A percentile compares a stretch with the other conserved stretches of the same genome.
Conservation (phyloP, 2,329 filamentous ascomycete genomes). For the Cyclaneusma minus region DNA sequence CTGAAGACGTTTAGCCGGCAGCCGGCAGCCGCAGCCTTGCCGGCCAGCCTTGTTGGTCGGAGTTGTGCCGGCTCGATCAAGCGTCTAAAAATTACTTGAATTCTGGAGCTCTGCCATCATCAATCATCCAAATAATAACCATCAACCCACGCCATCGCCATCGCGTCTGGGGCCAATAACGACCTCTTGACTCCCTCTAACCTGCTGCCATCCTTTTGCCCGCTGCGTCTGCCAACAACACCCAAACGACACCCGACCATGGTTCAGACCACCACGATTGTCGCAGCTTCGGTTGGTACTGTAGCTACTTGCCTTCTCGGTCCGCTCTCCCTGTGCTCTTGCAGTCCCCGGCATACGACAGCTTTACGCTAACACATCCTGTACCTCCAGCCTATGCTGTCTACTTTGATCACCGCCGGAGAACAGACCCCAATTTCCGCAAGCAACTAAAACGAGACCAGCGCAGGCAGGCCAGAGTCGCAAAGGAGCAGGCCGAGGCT, state of each 20-base stretch:
- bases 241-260: conserved; percentile 15
- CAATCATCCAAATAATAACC: too few relatives aligned
- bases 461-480: conserved; percentile 52
- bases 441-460: conserved; percentile 58
- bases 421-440: conserved; percentile 48
- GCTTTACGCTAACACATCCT: conserved; percentile 9
- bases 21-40: too few relatives aligned
- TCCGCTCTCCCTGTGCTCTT: conserved; percentile 21
- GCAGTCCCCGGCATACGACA: conserved; percentile 1
- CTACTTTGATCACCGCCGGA: conserved; percentile 55
- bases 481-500: conserved; percentile 57
- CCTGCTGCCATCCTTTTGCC: too few relatives aligned
- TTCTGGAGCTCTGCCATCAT: too few relatives aligned
- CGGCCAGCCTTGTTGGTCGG: too few relatives aligned
- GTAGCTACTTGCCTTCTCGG: conserved; percentile 43
- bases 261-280: conserved; percentile 36
- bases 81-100: too few relatives aligned
- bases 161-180: too few relatives aligned
- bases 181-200: conserved; percentile 1
- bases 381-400: conserved; percentile 40
- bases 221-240: too few relatives aligned
- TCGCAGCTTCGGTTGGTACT: conserved; percentile 46
- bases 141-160: too few relatives aligned
- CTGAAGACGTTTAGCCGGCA: too few relatives aligned
- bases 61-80: too few relatives aligned